Evolutionary conservation across 176 grass and related monocot genomes (phyloP).

Genomic region (Lolium perenne): DNA sequence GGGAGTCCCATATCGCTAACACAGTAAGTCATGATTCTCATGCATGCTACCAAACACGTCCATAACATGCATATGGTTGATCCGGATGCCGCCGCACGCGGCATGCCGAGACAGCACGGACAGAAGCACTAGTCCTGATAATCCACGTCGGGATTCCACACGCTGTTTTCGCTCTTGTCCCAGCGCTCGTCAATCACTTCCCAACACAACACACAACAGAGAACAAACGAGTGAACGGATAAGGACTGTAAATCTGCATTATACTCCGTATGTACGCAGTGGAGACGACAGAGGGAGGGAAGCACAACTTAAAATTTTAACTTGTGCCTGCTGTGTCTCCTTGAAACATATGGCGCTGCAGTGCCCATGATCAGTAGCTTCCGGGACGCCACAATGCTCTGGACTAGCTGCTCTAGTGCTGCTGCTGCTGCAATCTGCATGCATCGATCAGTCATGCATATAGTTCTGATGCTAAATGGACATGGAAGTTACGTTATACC

Average conservation of each 20-base stretch:
- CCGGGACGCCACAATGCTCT: slow-evolving; percentile 28
- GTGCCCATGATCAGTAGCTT: slow-evolving; percentile 42
- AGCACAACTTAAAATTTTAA: not conserved
- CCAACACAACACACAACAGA: not conserved
- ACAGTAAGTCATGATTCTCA: too few species aligned
- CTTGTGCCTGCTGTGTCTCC: not conserved
- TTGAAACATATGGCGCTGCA: slow-evolving; percentile 9
- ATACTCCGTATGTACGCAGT: not conserved
- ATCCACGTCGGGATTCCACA: not conserved
- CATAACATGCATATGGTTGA: too few species aligned
- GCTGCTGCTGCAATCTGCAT: not conserved
- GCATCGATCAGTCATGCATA: slow-evolving; percentile 24
- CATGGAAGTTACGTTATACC: too few species aligned
- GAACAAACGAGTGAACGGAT: not conserved
- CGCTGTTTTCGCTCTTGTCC: not conserved
- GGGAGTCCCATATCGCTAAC: too few species aligned
- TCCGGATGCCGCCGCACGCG: too few species aligned
- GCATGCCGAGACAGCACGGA: too few species aligned
- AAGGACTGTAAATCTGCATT: not conserved
- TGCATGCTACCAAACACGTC: too few species aligned
- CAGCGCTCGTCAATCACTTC: not conserved
- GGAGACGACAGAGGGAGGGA: not conserved
- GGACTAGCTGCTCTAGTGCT: not conserved
- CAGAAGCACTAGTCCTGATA: not conserved
- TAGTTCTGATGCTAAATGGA: too few species aligned